A percentile compares a stretch with the other conserved stretches of the same genome.
phyloP scores from a whole-genome alignment of 768 basidiomycete genomes.

The Pleurotus platypus region DNA sequence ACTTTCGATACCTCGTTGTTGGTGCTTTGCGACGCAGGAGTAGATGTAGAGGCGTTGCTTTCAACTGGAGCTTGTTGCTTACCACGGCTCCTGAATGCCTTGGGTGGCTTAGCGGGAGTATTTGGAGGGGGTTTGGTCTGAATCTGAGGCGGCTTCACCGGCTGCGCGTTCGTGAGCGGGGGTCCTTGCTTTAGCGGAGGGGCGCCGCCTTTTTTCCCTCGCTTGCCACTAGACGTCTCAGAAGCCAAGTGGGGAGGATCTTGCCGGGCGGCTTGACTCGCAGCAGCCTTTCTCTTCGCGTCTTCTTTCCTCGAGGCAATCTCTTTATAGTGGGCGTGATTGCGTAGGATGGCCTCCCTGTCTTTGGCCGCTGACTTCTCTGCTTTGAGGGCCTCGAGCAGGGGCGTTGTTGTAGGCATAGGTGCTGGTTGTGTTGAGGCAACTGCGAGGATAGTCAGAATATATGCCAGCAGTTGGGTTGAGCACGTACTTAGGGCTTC shows the following conservation, averaged over 20 bases:
- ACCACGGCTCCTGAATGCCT: conserved; percentile 16
- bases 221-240: conserved; percentile 9
- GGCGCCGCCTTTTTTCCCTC: conserved; percentile 10
- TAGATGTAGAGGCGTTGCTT: background rate
- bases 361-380: conserved; percentile 72
- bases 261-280: conserved; percentile 1
- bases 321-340: conserved; percentile 71
- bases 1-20: conserved; percentile 9
- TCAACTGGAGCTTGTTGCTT: conserved; percentile 8
- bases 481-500: conserved; percentile 55
- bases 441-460: conserved; percentile 35
- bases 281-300: conserved; percentile 24
- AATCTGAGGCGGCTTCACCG: conserved; percentile 21
- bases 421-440: conserved; percentile 57
- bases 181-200: conserved; percentile 17
- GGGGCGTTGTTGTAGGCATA: conserved; percentile 80
- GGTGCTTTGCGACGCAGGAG: background rate
- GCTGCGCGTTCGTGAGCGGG: conserved; percentile 9
- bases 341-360: conserved; percentile 68
- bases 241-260: conserved; percentile 12
- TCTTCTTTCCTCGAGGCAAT: conserved; percentile 33
- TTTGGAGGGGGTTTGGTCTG: conserved; percentile 15
- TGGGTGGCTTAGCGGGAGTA: conserved; percentile 15
- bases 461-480: background rate
- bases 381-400: conserved; percentile 90